Evolutionary conservation across 768 basidiomycete species (phyloP), one percentile per base, ranked within the genome.

Genomic region (Suillus sp.): DNA sequence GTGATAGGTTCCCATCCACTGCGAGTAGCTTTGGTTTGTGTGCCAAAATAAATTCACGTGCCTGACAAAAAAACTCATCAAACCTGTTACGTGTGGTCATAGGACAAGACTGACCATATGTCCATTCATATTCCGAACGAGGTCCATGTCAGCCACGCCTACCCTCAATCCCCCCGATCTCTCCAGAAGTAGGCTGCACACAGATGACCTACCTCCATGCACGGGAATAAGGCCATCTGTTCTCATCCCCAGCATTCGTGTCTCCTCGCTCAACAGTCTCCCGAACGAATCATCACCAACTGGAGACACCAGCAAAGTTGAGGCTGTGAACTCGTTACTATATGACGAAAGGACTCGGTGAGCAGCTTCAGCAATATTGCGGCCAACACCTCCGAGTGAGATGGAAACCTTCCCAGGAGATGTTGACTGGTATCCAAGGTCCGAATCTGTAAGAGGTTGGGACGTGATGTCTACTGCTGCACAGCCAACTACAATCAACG

Each of bases 91-190:
- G 18, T 13, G 18, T 13, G 18, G 5, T 40, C 13, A 27, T 11
- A 25, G n/a, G 27, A 37, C 11, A 43, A 60, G 60, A 37, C 66
- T 35, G 42, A 89, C 87, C 68, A 74, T 70, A n/a, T 81, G 73
- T 14, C 74, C 77, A 27, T 74, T 60, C 93, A 70, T 2, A 72
- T 68, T 43, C 85, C 38, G 77, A 10, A 86, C 84, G 53, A 91
- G 85, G 70, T 81, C 84, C 93, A 98, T 99, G 71, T 97, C 96
- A 18, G 97, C 93, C 13, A 99, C 85, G 2, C 97, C 97, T n/a
- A 86, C 85, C 2, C 90, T 79, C 22, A 99, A 80, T 56, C 83
- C 83, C 0, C 95, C 95, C 7, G 79, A 71, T 34, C 77, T 74
- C 70, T 95, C 91, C 51, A 99, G 77, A 40, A 95, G 79, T 81